These are phyloP conservation scores for Neurospora pannonica DNA, from an alignment of 495 filamentous ascomycete species.

Conservation along the genomic window DNA sequence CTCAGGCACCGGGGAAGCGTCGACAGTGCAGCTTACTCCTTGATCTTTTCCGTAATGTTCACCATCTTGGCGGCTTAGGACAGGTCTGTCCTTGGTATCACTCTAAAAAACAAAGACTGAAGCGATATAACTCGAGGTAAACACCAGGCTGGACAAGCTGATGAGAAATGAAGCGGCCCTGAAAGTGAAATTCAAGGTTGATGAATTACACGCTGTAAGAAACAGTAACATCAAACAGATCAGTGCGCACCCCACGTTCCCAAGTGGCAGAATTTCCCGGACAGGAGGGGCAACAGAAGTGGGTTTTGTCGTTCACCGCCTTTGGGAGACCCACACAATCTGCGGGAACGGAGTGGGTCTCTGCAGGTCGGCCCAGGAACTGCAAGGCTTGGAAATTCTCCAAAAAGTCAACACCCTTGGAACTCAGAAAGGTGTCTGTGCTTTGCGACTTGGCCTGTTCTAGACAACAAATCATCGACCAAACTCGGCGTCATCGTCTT, in stretches of 20 bases:
- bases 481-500: not conserved
- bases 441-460: not conserved
- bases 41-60: conserved; percentile 99
- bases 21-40: conserved; percentile 56
- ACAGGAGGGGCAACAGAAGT: conserved; percentile 14
- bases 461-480: not conserved
- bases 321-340: not conserved
- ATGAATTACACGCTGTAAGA: conserved; percentile 3
- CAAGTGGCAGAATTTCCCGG: conserved; percentile 23
- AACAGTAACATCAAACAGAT: not conserved
- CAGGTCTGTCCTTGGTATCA: conserved; percentile 3
- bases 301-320: conserved; percentile 8
- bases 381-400: not conserved
- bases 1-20: not conserved
- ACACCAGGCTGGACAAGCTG: not conserved
- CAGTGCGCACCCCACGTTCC: conserved; percentile 20
- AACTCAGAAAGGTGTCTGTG: not conserved
- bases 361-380: not conserved
- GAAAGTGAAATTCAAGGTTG: not conserved
- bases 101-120: conserved; percentile 6
- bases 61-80: conserved; percentile 67
- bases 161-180: not conserved
- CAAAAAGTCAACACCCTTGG: not conserved
- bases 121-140: not conserved
- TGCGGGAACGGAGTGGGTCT: not conserved